Base-by-base conservation (phyloP, 1,284 basidiomycete genomes). In the Ustilago crameri region DNA sequence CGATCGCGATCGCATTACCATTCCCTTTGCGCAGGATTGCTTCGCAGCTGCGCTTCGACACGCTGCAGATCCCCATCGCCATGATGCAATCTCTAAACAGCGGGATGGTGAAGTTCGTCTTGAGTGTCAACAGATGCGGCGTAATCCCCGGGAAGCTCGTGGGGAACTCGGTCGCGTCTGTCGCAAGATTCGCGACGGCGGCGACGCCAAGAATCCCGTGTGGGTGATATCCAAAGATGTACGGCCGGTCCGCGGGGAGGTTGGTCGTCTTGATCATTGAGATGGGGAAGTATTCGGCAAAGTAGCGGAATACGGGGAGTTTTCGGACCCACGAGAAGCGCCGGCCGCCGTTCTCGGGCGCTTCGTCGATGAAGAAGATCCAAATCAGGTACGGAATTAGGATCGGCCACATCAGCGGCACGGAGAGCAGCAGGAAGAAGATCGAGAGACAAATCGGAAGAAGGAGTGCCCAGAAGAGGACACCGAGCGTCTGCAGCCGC, bases 101-200 rank as follows among this genome's bases (percentile, higher is more conserved):
- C 3, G 95, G 95, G 59, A 97, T 88, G 63, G 88, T 87, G 85
- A 99, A 99, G 84, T 99, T 98, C 49, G 58, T 72, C 22, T 88
- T 86, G 24, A 97, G 88, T 0, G 96, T 99, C 27, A 98, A 88
- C 24, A 99, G 89, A 83, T 98, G 94, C 0, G 95, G 93, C 34
- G 87, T 88, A 76, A 99, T 91, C 3, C 94, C 94, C 0, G 96
- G 96, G 83, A 95, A 98, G 43, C 89, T 88, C 37, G 87, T 84
- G 1, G 93, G 93, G 85, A 98, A 98, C n/a, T 92, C 92, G 4
- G 93, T 95, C 15, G 91, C 93, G 85, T 98, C 94, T 9, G 94
- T 95, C 0, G 89, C 95, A 75, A 98, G 97, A 27, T 93, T 96
- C 24, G 91, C 91, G 37, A 97, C 87, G 1, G 95, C 94, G 44